A percentile compares a stretch with the other conserved stretches of the same genome.
phyloP scores from a whole-genome alignment of 2,329 filamentous ascomycete species.

The Aspergillus brunneoviolaceus region DNA sequence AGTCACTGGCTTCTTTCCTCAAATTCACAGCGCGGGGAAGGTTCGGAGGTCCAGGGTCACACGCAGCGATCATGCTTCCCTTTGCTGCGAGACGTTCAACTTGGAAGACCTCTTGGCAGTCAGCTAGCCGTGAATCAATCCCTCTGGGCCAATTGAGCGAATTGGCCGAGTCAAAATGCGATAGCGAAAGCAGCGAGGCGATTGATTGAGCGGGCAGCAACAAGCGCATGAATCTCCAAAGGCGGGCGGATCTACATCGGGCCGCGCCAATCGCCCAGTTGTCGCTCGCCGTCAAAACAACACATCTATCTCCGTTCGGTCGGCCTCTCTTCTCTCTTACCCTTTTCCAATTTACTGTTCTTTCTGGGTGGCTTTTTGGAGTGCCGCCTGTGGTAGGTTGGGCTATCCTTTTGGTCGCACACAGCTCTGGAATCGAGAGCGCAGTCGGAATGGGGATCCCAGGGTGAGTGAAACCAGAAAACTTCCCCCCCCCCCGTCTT shows the following conservation, averaged over 20 bases:
- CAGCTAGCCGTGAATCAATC: not conserved
- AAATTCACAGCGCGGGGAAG: conserved; percentile 15
- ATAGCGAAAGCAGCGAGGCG: not conserved
- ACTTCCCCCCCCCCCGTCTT: not conserved
- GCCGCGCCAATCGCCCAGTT: conserved; percentile 27
- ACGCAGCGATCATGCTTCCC: conserved; percentile 13
- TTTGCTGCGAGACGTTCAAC: not conserved
- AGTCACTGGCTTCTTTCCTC: not conserved
- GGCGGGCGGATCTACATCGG: conserved; percentile 37
- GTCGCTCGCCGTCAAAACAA: conserved; percentile 25
- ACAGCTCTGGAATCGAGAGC: not conserved
- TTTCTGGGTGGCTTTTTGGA: conserved; percentile 5
- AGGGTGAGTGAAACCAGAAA: conserved; percentile 34
- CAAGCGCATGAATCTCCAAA: not conserved
- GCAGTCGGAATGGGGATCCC: conserved; percentile 44
- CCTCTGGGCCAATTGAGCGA: not conserved
- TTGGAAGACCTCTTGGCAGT: not conserved
- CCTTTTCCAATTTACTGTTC: not conserved
- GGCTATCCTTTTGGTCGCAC: not conserved
- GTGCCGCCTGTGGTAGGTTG: not conserved
- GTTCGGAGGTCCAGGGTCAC: conserved; percentile 7
- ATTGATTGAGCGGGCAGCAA: not conserved
- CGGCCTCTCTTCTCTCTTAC: not conserved
- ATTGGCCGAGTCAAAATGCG: not conserved
- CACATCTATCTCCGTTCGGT: not conserved